phyloP scores from a whole-genome alignment of 2,329 filamentous ascomycete genomes.

The Arthrocladium fulminans region DNA sequence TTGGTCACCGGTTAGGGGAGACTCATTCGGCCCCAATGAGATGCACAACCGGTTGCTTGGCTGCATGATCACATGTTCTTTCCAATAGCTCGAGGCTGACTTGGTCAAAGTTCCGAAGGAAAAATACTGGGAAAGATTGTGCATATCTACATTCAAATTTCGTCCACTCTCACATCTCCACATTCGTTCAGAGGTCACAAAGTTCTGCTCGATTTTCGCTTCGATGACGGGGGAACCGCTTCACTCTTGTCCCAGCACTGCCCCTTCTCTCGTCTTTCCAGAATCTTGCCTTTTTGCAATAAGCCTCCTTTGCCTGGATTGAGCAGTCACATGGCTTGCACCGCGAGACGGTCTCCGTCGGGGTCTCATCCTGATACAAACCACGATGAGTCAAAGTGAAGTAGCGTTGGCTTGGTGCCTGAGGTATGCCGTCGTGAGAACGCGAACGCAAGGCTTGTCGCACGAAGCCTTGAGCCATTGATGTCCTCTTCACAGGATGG shows the following conservation, averaged over 20 bases:
- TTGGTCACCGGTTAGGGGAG: no score
- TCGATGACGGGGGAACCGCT: background rate
- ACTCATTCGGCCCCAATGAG: no score
- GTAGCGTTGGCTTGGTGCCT: background rate
- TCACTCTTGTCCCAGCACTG: background rate
- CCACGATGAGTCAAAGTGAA: background rate
- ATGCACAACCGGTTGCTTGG: no score
- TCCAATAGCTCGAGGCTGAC: no score
- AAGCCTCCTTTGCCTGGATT: constrained; percentile 1
- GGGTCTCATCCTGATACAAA: background rate
- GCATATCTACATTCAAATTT: no score
- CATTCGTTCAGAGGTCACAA: background rate
- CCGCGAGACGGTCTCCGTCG: background rate
- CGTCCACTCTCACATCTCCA: no score
- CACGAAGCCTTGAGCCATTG: background rate
- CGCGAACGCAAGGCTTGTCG: background rate
- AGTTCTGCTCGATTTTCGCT: background rate
- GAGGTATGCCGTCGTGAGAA: background rate
- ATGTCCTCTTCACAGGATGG: background rate
- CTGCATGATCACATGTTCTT: no score
- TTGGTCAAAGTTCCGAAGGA: no score
- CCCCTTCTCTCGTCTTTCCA: background rate
- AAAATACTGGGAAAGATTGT: no score
- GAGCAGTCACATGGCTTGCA: background rate
- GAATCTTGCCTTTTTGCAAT: constrained; percentile 6